Evolutionary conservation across 176 grass and related monocot genomes (phyloP), one percentile per base, ranked within the genome.

Genomic region (Musa troglodytarum): DNA sequence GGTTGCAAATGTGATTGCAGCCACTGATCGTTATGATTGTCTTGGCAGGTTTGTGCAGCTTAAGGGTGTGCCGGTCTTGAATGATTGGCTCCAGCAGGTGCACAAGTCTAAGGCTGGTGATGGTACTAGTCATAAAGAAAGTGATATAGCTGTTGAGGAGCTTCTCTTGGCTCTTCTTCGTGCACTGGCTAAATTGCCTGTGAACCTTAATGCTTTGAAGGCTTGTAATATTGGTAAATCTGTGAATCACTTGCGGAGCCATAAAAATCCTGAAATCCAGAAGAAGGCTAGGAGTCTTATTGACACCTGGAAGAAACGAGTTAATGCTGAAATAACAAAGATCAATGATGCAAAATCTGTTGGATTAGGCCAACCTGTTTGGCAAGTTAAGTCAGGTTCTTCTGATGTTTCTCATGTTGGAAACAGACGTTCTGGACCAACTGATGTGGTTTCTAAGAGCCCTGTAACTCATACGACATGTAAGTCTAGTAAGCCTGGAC

Each of bases 21-120:
- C 89, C 63, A 96, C 93, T 19, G 86, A 96, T 61, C 79, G 54
- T 23, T 59, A 71, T 56, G 93, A 96, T 74, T 92, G 89, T 50
- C 89, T 96, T 65, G 63, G 72, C 61, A 87, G 74, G 69, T 96
- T 96, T 74, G 85, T 96, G 73, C 87, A 92, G 68, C 86, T 89
- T 65, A 90, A 78, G 74, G 93, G 93, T 49, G 82, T 96, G 19
- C 85, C 87, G 0, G 83, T 96, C 52, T 85, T 96, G 53, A 88
- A 96, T 76, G 88, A 89, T 65, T 96, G 93, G 93, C 87, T 96
- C 76, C 93, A 96, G 83, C 89, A 96, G 85, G 87, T 87, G 25
- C 86, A 86, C 61, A 92, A 82, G 84, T 86, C 80, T 52, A 92
- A 88, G 56, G 77, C 72, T 77, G 81, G 85, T 82, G 89, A 92